Base-by-base conservation (phyloP, 2,329 filamentous ascomycete genomes). In the Monosporascus ibericus region DNA sequence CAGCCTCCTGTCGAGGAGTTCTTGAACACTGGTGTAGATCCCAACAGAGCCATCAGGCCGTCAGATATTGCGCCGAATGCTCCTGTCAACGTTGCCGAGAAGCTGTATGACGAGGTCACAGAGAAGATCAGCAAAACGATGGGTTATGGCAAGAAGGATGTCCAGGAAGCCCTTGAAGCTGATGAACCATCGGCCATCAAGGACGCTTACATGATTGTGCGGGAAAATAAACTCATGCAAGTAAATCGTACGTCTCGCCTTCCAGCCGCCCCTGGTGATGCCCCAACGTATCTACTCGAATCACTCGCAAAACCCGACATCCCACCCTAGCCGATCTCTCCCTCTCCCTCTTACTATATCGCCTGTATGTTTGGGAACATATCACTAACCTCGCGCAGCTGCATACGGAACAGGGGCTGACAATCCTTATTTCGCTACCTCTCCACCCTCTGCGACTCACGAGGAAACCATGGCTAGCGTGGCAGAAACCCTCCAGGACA, bases 121-220 rank as follows among this genome's bases (percentile, higher is more conserved):
- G 88, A 92, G 54, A 97, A 97, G 76, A 87, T 99, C 50, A 94
- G 92, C 64, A 94, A 92, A 73, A 96, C 91, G 1, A 97, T 99
- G 92, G 94, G 94, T 55, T 99, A 99, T 68, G 91, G 88, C 37
- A 92, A 90, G 68, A 87, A 87, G 56, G 94, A 99, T 74, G 92
- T 99, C 50, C 88, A 96, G 67, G 94, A 97, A 70, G 92, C 94
- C 22, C 76, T 99, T 57, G 87, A 88, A 64, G 91, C 90, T 52
- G 85, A 94, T 50, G 94, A 99, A 68, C 94, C 94, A 14, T 97
- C 92, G 53, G 92, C 94, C 11, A 96, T 99, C 77, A 99, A 99
- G 73, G 94, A 99, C 72, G 94, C 94, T 1, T 99, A 97, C 73
- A 86, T 96, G 72, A 99, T 99, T 68, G 90, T 99, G 25, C 85